phyloP scores from a whole-genome alignment of 352 stramenopile genomes.

The Poterioochromonas sp. region DNA sequence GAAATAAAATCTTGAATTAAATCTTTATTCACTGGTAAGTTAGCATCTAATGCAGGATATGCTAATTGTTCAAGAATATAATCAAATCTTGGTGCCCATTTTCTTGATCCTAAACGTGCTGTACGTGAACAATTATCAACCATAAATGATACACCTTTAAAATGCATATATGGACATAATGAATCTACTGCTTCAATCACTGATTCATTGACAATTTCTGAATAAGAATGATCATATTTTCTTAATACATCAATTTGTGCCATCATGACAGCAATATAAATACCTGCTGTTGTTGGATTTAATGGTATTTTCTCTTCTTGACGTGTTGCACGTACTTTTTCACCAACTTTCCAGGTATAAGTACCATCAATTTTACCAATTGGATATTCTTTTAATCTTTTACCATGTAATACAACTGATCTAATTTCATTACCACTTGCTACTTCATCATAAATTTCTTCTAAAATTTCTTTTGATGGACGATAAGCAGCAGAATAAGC shows the following conservation, averaged over 20 bases:
- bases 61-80: constrained; percentile 96
- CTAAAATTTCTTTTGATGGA: constrained; percentile 89
- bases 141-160: constrained; percentile 92
- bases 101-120: constrained; percentile 87
- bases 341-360: constrained; percentile 89
- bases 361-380: constrained; percentile 96
- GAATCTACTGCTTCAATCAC: constrained; percentile 96
- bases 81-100: constrained; percentile 95
- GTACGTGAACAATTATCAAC: constrained; percentile 99
- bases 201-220: constrained; percentile 94
- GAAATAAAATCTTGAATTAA: constrained; percentile 87
- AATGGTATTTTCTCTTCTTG: constrained; percentile 82
- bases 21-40: constrained; percentile 65
- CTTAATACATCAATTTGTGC: constrained; percentile 94
- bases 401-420: constrained; percentile 92
- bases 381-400: constrained; percentile 80
- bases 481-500: constrained; percentile 89
- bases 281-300: constrained; percentile 91
- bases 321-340: constrained; percentile 83
- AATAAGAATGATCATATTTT: constrained; percentile 89
- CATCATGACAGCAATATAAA: constrained; percentile 96
- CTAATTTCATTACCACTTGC: constrained; percentile 93
- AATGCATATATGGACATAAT: constrained; percentile 97
- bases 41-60: constrained; percentile 85
- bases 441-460: constrained; percentile 97